Evolutionary conservation across 768 basidiomycete species (phyloP), one percentile per base, ranked within the genome.

Genomic region (Collybia nuda): DNA sequence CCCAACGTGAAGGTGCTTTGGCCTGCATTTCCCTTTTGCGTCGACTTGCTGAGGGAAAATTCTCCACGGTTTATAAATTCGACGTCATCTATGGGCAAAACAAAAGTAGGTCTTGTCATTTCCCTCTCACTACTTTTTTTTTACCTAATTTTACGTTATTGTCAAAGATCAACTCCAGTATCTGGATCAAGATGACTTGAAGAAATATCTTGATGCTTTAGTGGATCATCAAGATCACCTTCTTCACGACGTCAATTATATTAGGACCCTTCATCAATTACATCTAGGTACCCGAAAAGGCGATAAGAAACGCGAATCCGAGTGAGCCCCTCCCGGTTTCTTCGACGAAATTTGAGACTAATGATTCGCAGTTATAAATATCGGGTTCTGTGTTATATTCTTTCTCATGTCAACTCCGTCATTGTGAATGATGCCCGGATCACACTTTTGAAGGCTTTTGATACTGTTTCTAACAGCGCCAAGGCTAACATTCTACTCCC

Each of bases 361-460:
- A 57, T 40, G 23, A 18, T 45, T 49, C 21, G 23, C 50, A 92
- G 91, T 48, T 84, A 85, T 65, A 90, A 83, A 61, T 79, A 80
- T 53, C 79, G 84, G 11, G 70, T 94, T 38, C 60, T 90, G 37
- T 91, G 86, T 61, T 93, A 80, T 65, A 65, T 97, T 0, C 69
- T 90, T 5, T 94, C 94, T 1, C 95, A 98, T 63, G 74, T 88
- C 55, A 76, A 78, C 41, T 78, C 81, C 3, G 78, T 88, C 55
- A 67, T 73, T 2, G 61, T 79, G 2, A 65, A 78, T 2, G 51
- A 59, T 1, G 75, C 79, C 15, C 81, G 84, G 52, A 61, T 80
- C 9, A 61, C 69, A 9, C 67, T 98, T 0, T 72, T 98, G 15
- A 67, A 62, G 50, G 63, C 70, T 5, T 47, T 79, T 8, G 64